Evolutionary conservation across 768 basidiomycete genomes (phyloP).

Genomic region (Pleurotus tuber-regium): DNA sequence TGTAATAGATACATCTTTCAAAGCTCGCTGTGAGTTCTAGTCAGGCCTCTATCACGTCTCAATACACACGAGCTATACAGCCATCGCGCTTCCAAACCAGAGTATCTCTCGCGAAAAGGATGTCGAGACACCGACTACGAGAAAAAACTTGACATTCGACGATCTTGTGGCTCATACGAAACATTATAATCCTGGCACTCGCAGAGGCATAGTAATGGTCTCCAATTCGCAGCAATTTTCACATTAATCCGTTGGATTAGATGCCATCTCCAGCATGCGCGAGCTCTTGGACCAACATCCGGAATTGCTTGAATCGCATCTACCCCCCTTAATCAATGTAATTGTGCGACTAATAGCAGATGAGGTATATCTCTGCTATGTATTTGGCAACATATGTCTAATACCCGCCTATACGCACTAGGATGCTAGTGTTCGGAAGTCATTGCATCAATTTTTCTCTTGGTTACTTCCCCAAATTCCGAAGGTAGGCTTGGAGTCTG

Average conservation of each 20-base stretch:
- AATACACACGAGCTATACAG: conserved; percentile 37
- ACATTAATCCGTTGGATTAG: conserved; percentile 31
- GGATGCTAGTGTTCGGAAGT: conserved; percentile 81
- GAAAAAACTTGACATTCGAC: conserved; percentile 67
- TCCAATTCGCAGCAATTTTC: neutral
- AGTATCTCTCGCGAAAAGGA: conserved; percentile 64
- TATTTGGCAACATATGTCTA: neutral
- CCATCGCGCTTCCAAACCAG: conserved; percentile 87
- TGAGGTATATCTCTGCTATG: conserved; percentile 51
- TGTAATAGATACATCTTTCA: conserved; percentile 94
- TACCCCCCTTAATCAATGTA: conserved; percentile 55
- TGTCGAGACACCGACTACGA: conserved; percentile 64
- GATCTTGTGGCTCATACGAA: conserved; percentile 78
- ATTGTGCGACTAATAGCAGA: conserved; percentile 76
- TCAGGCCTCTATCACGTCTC: conserved; percentile 11
- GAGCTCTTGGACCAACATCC: conserved; percentile 70
- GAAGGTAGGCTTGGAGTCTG: conserved; percentile 35
- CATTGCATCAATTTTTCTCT: conserved; percentile 60
- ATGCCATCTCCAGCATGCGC: conserved; percentile 69
- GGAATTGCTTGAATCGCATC: conserved; percentile 45
- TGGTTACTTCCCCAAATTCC: conserved; percentile 73
- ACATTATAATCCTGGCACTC: conserved; percentile 77
- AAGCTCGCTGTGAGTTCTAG: conserved; percentile 76
- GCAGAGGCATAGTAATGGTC: conserved; percentile 55
- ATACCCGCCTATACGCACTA: conserved; percentile 27